phyloP scores from a whole-genome alignment of 306 rosid genomes.

The Quercus mongolica region DNA sequence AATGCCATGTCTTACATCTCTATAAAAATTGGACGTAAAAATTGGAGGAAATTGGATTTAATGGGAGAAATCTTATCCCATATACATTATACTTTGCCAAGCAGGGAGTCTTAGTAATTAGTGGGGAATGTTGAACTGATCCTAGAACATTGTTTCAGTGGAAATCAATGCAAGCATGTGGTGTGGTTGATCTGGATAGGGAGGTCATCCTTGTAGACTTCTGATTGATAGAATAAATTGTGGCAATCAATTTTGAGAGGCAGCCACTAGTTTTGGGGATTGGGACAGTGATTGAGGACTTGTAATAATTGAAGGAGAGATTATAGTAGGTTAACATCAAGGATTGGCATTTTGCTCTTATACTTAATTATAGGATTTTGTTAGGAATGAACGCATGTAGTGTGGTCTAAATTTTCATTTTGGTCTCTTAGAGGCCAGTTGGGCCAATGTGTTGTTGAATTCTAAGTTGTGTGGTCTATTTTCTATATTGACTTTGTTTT shows the following conservation, averaged over 20 bases:
- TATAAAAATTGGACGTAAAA: too few species aligned
- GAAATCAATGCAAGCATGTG: background rate
- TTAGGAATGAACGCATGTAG: background rate
- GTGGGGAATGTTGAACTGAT: background rate
- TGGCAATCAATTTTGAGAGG: background rate
- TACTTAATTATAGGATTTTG: background rate
- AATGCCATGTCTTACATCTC: too few species aligned
- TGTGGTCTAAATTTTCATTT: background rate
- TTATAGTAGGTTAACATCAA: too few species aligned
- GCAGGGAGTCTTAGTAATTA: background rate
- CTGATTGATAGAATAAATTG: background rate
- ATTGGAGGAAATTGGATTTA: too few species aligned
- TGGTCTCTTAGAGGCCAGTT: background rate
- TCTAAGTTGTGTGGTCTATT: background rate
- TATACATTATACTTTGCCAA: background rate
- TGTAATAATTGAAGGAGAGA: too few species aligned
- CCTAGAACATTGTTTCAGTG: background rate
- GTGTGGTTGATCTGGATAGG: background rate
- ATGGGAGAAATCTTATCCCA: too few species aligned
- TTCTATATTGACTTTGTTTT: background rate
- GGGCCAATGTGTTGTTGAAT: background rate
- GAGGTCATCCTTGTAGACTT: background rate
- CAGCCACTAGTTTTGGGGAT: too few species aligned
- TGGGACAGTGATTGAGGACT: too few species aligned
- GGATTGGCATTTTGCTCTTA: too few species aligned